Evolutionary conservation across 441 rosid genomes (phyloP), one percentile per base, ranked within the genome.

Genomic region (Viola pubescens): DNA sequence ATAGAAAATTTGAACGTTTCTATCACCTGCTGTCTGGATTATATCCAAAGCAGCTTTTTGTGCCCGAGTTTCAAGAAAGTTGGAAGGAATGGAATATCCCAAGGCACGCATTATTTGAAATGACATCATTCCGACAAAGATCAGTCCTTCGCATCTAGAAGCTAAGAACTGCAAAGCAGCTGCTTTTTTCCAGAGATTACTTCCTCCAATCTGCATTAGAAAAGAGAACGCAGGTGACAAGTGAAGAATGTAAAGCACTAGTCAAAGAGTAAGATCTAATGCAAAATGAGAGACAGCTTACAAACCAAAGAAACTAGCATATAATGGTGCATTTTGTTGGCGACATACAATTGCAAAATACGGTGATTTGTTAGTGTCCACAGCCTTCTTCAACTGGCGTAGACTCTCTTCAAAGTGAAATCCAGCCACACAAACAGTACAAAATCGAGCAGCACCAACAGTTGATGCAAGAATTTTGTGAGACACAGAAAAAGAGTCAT

Each of bases 401-500:
- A 87, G 67, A 65, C 78, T 68, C 59, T 79, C 73, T 58, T 87
- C 90, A 78, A 82, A 81, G 56, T 79, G 74, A 75, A 82, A 87
- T 41, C 94, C 94, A 49, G 90, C 87, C 61, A 84, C 34, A 67
- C 70, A 74, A 55, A 80, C 72, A 60, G 50, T 63, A 75, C 88
- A 82, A 71, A 77, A 76, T 52, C 78, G 76, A 62, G 87, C 41
- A 63, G 84, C 26, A 4, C 81, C 85, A 69, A 87, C 85, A 4
- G 88, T 87, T 44, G 90, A 87, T 47, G 90, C 85, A 66, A 84
- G 87, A 60, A 81, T 65, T 77, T 76, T 84, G 64, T 87, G 90
- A 46, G 85, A 82, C 62, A 58, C 71, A 61, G 79, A 76, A 73
- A 87, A 82, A 5, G 77, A 75, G 64, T 87, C 94, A 52, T 80